Evolutionary conservation across 495 filamentous ascomycete species (phyloP), one percentile per base, ranked within the genome.

Genomic region (Hyaloscypha bicolor): DNA sequence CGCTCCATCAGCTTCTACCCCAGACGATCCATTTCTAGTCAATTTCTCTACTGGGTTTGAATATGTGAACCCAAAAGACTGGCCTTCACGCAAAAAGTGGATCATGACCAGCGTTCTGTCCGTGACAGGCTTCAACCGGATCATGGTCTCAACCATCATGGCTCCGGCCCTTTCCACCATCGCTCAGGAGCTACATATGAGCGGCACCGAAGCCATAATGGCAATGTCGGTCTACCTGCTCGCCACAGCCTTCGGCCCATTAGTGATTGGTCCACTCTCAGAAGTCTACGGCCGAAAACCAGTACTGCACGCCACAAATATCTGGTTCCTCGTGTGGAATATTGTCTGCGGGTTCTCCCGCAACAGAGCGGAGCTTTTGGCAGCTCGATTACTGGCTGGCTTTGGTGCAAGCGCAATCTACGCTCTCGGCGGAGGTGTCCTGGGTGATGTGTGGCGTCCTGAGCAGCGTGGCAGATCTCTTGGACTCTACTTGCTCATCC

Each of bases 401-500:
- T 71, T 89, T 31, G 87, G 87, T 32, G 86, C 83, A 0, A 84
- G 81, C 71, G 85, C 83, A 16, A 58, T 68, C 19, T 71, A 65
- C 59, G 62, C 69, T 11, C 22, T 71, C 19, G 69, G 33, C 21
- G 90, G 90, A 57, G 91, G 91, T 35, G 91, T 89, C 14, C 76
- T 94, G 51, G 88, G 90, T 12, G 91, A 94, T 76, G 70, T 93
- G 8, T 94, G 90, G 90, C 84, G 76, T 58, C 89, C 86, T 19
- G 90, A 93, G 69, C 90, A 93, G 73, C 83, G 91, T 33, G 91
- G 91, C 71, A 86, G 91, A 25, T 89, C 91, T 4, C 92, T 94
- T 87, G 90, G 90, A 22, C 86, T 90, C 33, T 93, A 93, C 76
- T 86, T 84, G 25, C 88, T 91, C 30, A 89, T 90, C 31, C 91